Evolutionary conservation across 2,329 filamentous ascomycete genomes (phyloP).

Genomic region (Diaporthe citri): DNA sequence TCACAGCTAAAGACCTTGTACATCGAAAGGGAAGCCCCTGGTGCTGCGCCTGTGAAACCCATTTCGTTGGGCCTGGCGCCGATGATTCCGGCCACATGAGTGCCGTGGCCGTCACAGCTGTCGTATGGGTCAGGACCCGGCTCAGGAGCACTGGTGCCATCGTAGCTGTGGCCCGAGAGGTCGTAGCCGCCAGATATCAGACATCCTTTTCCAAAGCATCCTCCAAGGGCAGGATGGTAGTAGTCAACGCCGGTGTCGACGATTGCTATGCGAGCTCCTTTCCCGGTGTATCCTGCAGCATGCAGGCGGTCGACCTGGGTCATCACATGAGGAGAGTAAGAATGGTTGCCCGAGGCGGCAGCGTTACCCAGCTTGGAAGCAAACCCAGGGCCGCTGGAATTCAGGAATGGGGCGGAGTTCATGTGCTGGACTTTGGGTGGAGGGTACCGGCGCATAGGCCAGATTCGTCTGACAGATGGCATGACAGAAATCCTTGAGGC

Average conservation of each 20-base stretch:
- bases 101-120: slow-evolving; percentile 57
- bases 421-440: slow-evolving; percentile 20
- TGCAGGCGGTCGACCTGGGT: slow-evolving; percentile 56
- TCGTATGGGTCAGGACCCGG: slow-evolving; percentile 56
- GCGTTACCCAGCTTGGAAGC: not conserved
- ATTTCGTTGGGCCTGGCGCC: slow-evolving; percentile 55
- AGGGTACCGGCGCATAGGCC: slow-evolving; percentile 46
- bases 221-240: slow-evolving; percentile 63
- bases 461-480: slow-evolving; percentile 46
- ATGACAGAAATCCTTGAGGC: slow-evolving; percentile 44
- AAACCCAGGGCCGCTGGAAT: not conserved
- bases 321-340: slow-evolving; percentile 47
- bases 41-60: slow-evolving; percentile 56
- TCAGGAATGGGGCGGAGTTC: not conserved
- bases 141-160: slow-evolving; percentile 42
- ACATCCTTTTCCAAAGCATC: slow-evolving; percentile 63
- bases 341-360: slow-evolving; percentile 28
- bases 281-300: slow-evolving; percentile 58
- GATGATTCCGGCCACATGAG: slow-evolving; percentile 60
- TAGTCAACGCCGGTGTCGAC: slow-evolving; percentile 61
- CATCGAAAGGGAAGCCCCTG: slow-evolving; percentile 54
- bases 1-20: slow-evolving; percentile 55
- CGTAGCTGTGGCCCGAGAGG: slow-evolving; percentile 56
- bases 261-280: slow-evolving; percentile 58
- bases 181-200: slow-evolving; percentile 62